phyloP scores from a whole-genome alignment of 2,329 filamentous ascomycete species.

The Mariannaea elegans region DNA sequence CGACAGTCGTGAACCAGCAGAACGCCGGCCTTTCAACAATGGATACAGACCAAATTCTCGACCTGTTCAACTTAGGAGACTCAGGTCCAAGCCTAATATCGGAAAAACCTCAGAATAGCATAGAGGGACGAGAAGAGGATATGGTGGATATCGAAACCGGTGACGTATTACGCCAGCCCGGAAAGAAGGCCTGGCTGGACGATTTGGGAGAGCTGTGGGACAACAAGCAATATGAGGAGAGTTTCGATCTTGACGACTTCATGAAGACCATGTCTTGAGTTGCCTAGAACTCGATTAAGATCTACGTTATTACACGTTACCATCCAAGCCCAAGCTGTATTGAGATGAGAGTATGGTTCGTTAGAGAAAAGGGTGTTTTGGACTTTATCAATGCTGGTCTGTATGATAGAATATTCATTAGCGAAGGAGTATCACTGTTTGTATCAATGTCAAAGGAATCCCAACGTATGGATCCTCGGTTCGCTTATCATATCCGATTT shows the following conservation, averaged over 20 bases:
- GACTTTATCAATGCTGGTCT: constrained; percentile 29
- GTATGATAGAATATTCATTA: constrained; percentile 44
- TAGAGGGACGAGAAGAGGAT: constrained; percentile 76
- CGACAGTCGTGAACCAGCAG: constrained; percentile 98
- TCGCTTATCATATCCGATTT: neutral
- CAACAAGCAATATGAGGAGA: constrained; percentile 96
- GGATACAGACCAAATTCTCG: constrained; percentile 98
- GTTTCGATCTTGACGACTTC: constrained; percentile 95
- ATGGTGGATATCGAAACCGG: constrained; percentile 94
- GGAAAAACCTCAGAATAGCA: constrained; percentile 66
- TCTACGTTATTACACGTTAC: constrained; percentile 12
- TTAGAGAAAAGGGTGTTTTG: constrained; percentile 33
- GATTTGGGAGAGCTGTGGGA: constrained; percentile 97
- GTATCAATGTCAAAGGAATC: constrained; percentile 22
- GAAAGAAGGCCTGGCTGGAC: constrained; percentile 95
- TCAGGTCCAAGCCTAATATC: constrained; percentile 72
- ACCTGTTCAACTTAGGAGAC: constrained; percentile 92
- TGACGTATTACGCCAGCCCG: constrained; percentile 91
- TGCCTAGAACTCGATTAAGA: constrained; percentile 1
- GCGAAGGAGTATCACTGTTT: constrained; percentile 42
- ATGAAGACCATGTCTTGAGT: constrained; percentile 85
- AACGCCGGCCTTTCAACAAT: constrained; percentile 94
- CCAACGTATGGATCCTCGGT: constrained; percentile 9
- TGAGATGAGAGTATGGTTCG: constrained; percentile 15
- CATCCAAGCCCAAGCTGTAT: constrained; percentile 11